These are phyloP conservation scores for Ailanthus altissimus DNA, from an alignment of 345 rosid species.

Conservation along the genomic window DNA sequence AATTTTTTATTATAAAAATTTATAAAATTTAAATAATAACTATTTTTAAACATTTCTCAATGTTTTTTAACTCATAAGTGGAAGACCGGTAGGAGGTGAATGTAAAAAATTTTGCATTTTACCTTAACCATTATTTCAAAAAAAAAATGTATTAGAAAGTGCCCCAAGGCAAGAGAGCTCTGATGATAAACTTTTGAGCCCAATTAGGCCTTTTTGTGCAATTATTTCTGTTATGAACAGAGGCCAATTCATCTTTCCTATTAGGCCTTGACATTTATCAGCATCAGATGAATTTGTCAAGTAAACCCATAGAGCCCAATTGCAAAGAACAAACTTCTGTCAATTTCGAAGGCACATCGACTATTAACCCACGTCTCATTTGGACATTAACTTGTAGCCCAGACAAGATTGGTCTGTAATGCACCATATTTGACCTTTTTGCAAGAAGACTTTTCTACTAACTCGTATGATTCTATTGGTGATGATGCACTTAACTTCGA, in stretches of 20 bases:
- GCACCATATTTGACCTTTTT: neutral
- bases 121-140: constrained; percentile 17
- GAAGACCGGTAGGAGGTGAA: constrained; percentile 17
- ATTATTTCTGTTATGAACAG: constrained; percentile 9
- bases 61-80: too few species aligned
- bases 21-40: too few species aligned
- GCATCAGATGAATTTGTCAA: constrained; percentile 1
- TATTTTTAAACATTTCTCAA: too few species aligned
- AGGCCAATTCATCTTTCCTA: neutral
- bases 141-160: neutral
- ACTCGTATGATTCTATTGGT: neutral
- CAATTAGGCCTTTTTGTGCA: too few species aligned
- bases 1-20: too few species aligned
- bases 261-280: constrained; percentile 10
- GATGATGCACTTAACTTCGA: neutral
- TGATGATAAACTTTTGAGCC: too few species aligned
- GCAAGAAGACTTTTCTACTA: neutral
- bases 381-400: neutral
- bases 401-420: neutral
- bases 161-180: too few species aligned
- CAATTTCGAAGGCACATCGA: constrained; percentile 15
- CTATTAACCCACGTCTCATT: neutral
- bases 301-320: constrained; percentile 10
- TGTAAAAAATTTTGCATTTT: constrained; percentile 14
- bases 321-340: constrained; percentile 18